Evolutionary conservation across 495 filamentous ascomycete genomes (phyloP).

Genomic region (Lasiosphaeris hirsuta): DNA sequence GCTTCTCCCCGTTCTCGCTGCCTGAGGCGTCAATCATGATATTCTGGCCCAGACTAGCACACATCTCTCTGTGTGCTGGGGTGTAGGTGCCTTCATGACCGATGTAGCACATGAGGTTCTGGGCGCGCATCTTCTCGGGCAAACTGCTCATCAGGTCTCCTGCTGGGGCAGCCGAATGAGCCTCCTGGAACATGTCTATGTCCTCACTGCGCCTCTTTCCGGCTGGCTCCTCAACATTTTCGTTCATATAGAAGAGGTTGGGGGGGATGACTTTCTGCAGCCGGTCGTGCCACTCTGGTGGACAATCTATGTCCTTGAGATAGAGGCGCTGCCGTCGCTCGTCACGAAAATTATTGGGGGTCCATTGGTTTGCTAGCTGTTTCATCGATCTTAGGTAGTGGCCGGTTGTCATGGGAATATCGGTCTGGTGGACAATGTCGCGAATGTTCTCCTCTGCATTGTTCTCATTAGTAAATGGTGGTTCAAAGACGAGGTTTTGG

Average conservation of each 20-base stretch:
- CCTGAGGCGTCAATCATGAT: conserved; percentile 93
- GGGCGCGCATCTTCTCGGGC: conserved; percentile 78
- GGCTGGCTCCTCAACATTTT: conserved; percentile 51
- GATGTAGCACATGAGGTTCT: conserved; percentile 98
- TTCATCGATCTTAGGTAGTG: conserved; percentile 87
- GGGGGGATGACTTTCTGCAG: conserved; percentile 74
- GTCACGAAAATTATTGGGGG: conserved; percentile 61
- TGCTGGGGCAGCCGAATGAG: conserved; percentile 43
- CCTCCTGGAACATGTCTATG: conserved; percentile 47
- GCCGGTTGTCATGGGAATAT: conserved; percentile 74
- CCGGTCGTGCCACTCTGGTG: conserved; percentile 74
- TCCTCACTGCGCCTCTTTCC: conserved; percentile 45
- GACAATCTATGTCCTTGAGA: conserved; percentile 93
- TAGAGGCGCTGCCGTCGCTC: conserved; percentile 79
- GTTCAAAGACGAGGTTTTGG: conserved; percentile 23
- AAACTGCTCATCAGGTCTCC: conserved; percentile 94
- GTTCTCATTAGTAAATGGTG: not conserved
- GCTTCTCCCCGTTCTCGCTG: conserved; percentile 63
- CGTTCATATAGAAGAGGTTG: conserved; percentile 80
- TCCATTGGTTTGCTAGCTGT: conserved; percentile 72
- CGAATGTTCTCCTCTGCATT: conserved; percentile 60
- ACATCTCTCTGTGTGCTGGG: conserved; percentile 96
- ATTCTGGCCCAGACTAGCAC: conserved; percentile 90
- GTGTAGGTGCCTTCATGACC: conserved; percentile 98
- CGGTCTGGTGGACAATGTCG: conserved; percentile 63